Base-by-base conservation (phyloP, 1,284 basidiomycete species). In the Cryptococcus sp. region DNA sequence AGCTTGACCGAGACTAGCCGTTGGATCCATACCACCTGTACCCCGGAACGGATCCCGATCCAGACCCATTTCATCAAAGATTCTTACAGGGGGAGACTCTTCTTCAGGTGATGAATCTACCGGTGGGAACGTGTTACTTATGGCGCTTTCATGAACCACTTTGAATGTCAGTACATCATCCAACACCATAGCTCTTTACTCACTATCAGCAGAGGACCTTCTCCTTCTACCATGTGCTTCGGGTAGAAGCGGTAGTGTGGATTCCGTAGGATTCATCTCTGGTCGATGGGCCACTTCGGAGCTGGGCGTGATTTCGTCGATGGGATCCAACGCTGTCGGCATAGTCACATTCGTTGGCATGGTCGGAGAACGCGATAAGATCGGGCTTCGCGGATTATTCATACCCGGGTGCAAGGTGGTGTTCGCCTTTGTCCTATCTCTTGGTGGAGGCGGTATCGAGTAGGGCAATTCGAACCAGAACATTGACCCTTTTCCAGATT, bases 391-490 rank as follows among this genome's bases (percentile, higher is more conserved):
- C 8, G 13, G 6, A 11, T 32, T 32, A 10, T 32, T 30, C 49
- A 35, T 32, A n/a, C 30, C 5, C 49, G 49, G 49, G 10, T 23
- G 46, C 23, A 23, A 23, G 13, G 33, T 30, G 32, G 23, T 10
- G 5, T 30, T 14, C 11, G 46, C 43, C 31, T 35, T 46, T 3
- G 51, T 5, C 10, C 42, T n/a, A 15, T 31, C 32, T n/a, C 36
- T 8, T 3, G 56, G 70, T n/a, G 62, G 58, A 23, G 65, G 61
- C 5, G 71, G 71, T 4, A 74, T 47, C 30, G 67, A 63, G 50
- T 73, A 73, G 0, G 76, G 75, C 45, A 90, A 75, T 72, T 91
- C 89, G 42, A 90, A 70, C 75, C 75, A 77, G 64, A 77, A 77
- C 57, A 68, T 70, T 3, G 64, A 67, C 4, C 79, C 76, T 49